Percentiles rank a stretch among this genome's conserved stretches.
phyloP scores from a whole-genome alignment of 2,329 filamentous ascomycete genomes.

The Sclerotinia borealis region DNA sequence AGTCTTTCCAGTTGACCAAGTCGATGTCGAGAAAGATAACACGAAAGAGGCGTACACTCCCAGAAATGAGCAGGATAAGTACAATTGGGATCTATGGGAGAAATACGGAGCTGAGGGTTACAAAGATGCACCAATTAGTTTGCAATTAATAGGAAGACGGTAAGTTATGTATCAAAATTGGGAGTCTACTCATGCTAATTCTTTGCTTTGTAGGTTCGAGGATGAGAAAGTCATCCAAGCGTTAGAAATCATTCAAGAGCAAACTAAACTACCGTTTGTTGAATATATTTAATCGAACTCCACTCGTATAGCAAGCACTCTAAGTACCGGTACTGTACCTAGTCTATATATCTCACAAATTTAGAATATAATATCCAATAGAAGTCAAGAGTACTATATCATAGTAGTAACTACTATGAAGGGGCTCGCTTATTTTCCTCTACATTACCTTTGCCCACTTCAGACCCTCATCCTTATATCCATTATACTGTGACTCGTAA shows the following conservation, averaged over 20 bases:
- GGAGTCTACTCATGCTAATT: conserved; percentile 13
- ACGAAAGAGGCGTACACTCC: conserved; percentile 28
- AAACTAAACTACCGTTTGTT: conserved; percentile 31
- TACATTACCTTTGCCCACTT: not conserved
- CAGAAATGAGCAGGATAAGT: conserved; percentile 32
- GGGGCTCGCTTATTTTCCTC: not conserved
- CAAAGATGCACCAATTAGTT: conserved; percentile 36
- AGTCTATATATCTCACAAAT: not conserved
- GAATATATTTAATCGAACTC: conserved; percentile 19
- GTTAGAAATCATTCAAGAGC: conserved; percentile 32
- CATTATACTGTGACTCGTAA: no score
- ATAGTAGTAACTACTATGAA: not conserved
- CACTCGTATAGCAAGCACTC: not conserved
- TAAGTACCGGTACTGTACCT: no score
- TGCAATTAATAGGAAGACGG: conserved; percentile 36
- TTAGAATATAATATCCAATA: not conserved
- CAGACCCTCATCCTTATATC: not conserved
- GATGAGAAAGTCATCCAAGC: conserved; percentile 36
- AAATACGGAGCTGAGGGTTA: conserved; percentile 35
- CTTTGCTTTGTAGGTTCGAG: conserved; percentile 28
- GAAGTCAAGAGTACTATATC: not conserved
- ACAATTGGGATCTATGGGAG: conserved; percentile 33
- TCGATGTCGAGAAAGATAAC: conserved; percentile 28
- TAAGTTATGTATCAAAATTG: conserved; percentile 11
- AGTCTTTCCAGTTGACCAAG: conserved; percentile 50